Evolutionary conservation across 108 stramenopile genomes (phyloP), one percentile per base, ranked within the genome.

Genomic region (Pseudonitzschia delicatissima): DNA sequence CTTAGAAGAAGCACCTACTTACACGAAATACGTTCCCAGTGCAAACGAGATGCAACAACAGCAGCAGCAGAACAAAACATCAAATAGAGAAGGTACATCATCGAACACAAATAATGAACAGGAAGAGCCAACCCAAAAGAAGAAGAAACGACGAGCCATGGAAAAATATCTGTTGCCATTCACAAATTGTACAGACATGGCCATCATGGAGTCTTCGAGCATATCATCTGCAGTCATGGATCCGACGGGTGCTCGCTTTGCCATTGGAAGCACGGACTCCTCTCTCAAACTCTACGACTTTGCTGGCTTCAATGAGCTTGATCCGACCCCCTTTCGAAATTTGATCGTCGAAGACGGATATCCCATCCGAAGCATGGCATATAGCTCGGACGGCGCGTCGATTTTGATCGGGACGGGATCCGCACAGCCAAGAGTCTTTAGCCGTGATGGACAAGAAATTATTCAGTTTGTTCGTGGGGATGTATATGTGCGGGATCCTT

Each of bases 391-490:
- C 1, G 96, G 96, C 18, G 89, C 90, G 65, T 80, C 84, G 45
- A 78, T 92, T 53, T 55, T 97, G 15, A 84, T 91, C 6, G 86
- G 83, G 2, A 92, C 92, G 0, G 84, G 77, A 17, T 86, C 90
- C 17, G 67, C 86, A 13, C 93, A 95, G 57, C 93, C 93, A 21
- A 82, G 70, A 59, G 78, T 96, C 9, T 66, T 90, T 36, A 81
- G 86, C 79, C 74, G 93, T 0, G 92, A 96, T 55, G 96, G 93
- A 23, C 49, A 69, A 23, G 81, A 89, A 55, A 76, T 88, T 36
- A 32, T 72, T 6, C 62, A 87, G 36, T 96, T 94, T 76, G 75
- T 82, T 27, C 88, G 91, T 34, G 96, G 96, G 1, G 96, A 96
- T 63, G 75, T 73, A 15, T 96, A 96, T 60, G 87, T 95, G 11